Conservation (phyloP, 257 asterid genomes). For the Nicotiana undulata region DNA sequence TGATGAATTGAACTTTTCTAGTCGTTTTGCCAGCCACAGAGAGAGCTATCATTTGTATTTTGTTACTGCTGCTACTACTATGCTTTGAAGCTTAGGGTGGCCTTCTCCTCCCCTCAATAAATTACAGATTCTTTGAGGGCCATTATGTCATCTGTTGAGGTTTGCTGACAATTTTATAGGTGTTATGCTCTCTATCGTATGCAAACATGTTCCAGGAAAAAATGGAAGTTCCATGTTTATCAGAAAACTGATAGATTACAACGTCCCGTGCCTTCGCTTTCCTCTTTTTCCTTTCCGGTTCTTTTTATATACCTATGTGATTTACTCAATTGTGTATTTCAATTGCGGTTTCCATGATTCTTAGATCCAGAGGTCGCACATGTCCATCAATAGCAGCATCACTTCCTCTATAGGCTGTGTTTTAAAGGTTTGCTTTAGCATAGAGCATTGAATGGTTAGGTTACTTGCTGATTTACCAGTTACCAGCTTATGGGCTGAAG, state of each 20-base stretch:
- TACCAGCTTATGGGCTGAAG: not conserved
- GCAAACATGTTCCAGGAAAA: not conserved
- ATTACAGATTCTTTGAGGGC: not conserved
- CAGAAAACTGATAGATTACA: not conserved
- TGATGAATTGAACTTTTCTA: not conserved
- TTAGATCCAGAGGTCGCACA: not conserved
- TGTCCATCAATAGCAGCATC: not conserved
- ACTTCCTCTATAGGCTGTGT: not conserved
- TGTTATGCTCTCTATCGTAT: not conserved
- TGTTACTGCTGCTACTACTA: not conserved
- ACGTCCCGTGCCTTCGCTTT: not conserved
- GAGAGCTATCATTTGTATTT: not conserved
- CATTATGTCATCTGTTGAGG: not conserved
- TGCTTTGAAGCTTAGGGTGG: not conserved
- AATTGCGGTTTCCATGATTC: not conserved
- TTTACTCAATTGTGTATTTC: not conserved
- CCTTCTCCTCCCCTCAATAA: not conserved
- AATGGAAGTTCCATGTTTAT: not conserved
- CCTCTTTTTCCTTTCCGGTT: not conserved
- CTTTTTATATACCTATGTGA: not conserved
- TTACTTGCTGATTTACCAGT: not conserved
- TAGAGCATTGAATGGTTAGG: not conserved
- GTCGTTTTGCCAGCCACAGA: not conserved
- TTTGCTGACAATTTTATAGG: not conserved
- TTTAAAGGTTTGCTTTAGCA: not conserved